Evolutionary conservation across 1,139 yeast genomes (phyloP), one percentile per base, ranked within the genome.

Genomic region (Suhomyces kunorum): DNA sequence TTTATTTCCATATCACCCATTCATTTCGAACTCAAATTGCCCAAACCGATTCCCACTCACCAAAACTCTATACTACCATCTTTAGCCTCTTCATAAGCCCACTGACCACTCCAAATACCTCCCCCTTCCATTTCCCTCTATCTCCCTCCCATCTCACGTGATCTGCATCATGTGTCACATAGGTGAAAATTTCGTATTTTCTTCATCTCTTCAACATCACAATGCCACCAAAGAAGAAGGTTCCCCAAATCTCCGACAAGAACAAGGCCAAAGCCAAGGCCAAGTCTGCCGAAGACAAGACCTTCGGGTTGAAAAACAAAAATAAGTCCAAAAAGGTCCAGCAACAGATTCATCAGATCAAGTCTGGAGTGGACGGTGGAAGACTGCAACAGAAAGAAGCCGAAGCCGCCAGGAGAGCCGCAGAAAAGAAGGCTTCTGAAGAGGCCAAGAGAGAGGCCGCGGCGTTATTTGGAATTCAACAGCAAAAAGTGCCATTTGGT

Each of bases 221-320:
- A 5, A 59, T 59, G 54, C 87, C 95, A 63, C 80, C 83, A 64
- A 84, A 83, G 66, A 84, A 83, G 66, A 76, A 80, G 56, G 77
- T 75, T 48, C 62, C 55, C 46, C 83, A 80, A 54, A 76, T 73
- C 40, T 78, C 75, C 46, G 82, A 72, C 54, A 76, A 64, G 66
- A 75, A 69, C 55, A 87, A 87, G 70, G 80, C 80, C 46, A 78
- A 78, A 57, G 84, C 87, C 60, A 83, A 82, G 67, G 73, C 69
- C 50, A 80, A 81, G 65, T 64, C 80, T 29, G 84, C 83, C 48
- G 92, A 86, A 36, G 98, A 92, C 65, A 89, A 88, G 67, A 86
- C 97, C 2, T 92, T 92, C 59, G 98, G 98, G 44, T 73, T 92
- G 73, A 92, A 89, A 61, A 89, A 89, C 66, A 94, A 94, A 67